Evolutionary conservation across 2,329 filamentous ascomycete species (phyloP).

Genomic region (Colletotrichum lentis): DNA sequence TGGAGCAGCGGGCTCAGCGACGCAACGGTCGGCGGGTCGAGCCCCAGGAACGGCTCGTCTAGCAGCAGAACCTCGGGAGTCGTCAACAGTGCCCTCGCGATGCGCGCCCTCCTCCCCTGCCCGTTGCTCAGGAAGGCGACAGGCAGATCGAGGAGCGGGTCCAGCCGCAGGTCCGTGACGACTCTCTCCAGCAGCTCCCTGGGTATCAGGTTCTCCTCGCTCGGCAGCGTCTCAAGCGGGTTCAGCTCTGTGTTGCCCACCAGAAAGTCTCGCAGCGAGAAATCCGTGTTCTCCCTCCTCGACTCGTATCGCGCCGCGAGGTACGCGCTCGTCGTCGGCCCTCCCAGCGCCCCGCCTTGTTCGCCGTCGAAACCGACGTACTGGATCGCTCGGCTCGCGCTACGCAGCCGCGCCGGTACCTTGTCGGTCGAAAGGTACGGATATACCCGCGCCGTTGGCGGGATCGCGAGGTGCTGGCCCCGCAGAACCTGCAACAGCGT

Average conservation of each 20-base stretch:
- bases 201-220: conserved; percentile 58
- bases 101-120: conserved; percentile 85
- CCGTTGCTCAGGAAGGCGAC: conserved; percentile 93
- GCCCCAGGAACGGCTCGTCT: conserved; percentile 95
- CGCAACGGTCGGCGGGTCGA: conserved; percentile 83
- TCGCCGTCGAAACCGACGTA: conserved; percentile 92
- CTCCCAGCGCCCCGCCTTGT: conserved; percentile 60
- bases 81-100: conserved; percentile 83
- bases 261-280: conserved; percentile 82
- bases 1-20: conserved; percentile 76
- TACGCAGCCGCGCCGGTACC: conserved; percentile 64
- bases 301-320: conserved; percentile 92
- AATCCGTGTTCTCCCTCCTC: conserved; percentile 84
- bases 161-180: conserved; percentile 73
- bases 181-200: conserved; percentile 66
- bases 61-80: conserved; percentile 83
- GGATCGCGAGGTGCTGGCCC: conserved; percentile 78
- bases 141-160: conserved; percentile 76
- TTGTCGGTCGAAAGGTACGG: conserved; percentile 76
- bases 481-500: conserved; percentile 81
- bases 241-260: conserved; percentile 86
- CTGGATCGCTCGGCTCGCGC: conserved; percentile 74
- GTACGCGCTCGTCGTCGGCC: conserved; percentile 76
- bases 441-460: conserved; percentile 77
- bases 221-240: conserved; percentile 60